Evolutionary conservation across 2,329 filamentous ascomycete genomes (phyloP), one percentile per base, ranked within the genome.

Genomic region (Sarocladium brachiariae): DNA sequence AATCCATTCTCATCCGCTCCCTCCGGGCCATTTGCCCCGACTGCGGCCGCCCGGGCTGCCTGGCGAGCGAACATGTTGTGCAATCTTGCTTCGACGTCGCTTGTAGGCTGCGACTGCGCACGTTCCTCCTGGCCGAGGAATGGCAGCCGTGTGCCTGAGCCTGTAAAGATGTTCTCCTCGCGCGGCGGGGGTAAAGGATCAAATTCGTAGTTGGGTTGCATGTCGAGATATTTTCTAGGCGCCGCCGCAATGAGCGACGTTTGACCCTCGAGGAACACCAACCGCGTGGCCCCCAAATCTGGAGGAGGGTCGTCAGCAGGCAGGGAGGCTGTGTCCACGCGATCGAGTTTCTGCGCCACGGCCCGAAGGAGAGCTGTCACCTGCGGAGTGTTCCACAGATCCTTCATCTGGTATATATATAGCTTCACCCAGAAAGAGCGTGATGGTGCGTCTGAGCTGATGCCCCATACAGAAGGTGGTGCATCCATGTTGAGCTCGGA

Each of bases 341-440:
- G 71, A 27, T 64, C 63, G 3, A 79, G 69, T 10, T 76, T 76
- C 54, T 80, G 78, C 39, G 83, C 84, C 14, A 85, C 80, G 59
- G 88, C 82, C 25, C 84, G 76, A 2, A 96, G 77, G 7, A 96
- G 68, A 4, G 74, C 70, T 3, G 77, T 83, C 13, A 80, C 81
- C 59, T 89, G 84, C 1, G 86, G 77, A 3, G 84, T 89, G 62
- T 90, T 90, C 91, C 91, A 96, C 3, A 95, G 71, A 58, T 92
- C 87, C 61, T 90, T 92, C 4, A 86, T 78, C 39, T 86, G 81
- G 51, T 81, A 75, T 24, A 89, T 76, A 62, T 96, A 96, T 2
- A 95, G 75, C 59, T 86, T 81, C 4, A 83, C 81, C 59, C 89
- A 80, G 33, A 96, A 77, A 51, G 80, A 75, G 18, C 64, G 61